Base-by-base conservation (phyloP, 345 rosid genomes). In the Arabidopsis arenosa region DNA sequence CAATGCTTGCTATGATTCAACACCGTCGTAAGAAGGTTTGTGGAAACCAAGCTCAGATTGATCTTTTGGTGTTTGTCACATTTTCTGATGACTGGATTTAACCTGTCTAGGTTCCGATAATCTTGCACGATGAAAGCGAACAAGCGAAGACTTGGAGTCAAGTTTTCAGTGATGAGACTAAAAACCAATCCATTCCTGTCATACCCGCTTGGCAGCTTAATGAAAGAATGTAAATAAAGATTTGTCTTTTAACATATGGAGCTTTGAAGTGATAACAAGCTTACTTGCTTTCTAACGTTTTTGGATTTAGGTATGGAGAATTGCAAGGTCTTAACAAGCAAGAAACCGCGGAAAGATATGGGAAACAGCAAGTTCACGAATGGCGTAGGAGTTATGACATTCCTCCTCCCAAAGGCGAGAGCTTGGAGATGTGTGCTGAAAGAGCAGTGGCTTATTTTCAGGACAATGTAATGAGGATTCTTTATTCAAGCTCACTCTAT, bases 301-400 rank as follows among this genome's bases (percentile, higher is more conserved):
- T 53, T 23, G 23, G n/a, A 6, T 21, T 2, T 79, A 95, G 98
- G 99, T 95, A 96, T 67, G 98, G 99, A 74, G 93, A 93, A 79
- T 75, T 96, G 28, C 98, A 93, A 60, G 99, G 99, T 77, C 92
- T 93, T 23, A 96, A 96, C 82, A 96, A 96, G 85, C 84, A 91
- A 75, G 98, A 93, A 84, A 96, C 99, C 5, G 97, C 98, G 6
- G 93, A 88, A 48, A 88, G 89, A 84, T 93, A 86, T 30, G 99
- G 99, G 74, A 91, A 89, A 61, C 90, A 96, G 57, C 87, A 90
- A 78, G 96, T 92, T 76, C 97, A 95, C 1, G 93, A 92, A 83
- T 95, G 97, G 99, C 92, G 99, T 68, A 85, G 97, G 78, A 95
- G 99, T 81, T 95, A 89, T 75, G 91, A 90, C 71, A 92, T 86